These are phyloP conservation scores for Discostella stelligeroides DNA, from an alignment of 108 stramenopile genomes.

Conservation along the genomic window DNA sequence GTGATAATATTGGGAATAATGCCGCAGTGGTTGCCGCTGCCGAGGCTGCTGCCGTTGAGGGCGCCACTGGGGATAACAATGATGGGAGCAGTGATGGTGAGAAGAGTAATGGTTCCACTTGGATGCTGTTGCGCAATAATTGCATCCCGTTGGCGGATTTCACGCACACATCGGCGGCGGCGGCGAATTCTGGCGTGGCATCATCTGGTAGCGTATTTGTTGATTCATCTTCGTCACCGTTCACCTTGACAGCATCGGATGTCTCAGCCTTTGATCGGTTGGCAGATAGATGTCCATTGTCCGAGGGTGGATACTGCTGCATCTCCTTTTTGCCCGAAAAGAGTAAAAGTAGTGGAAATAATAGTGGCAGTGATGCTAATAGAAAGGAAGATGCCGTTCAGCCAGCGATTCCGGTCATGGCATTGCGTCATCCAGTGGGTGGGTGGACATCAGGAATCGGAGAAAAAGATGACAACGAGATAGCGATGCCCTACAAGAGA, in stretches of 20 bases:
- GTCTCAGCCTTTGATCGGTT: slow-evolving; percentile 11
- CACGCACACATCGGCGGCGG: neutral
- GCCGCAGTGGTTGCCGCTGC: neutral
- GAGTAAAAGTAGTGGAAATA: too few relatives aligned
- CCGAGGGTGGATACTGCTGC: slow-evolving; percentile 49
- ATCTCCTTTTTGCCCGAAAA: slow-evolving; percentile 27
- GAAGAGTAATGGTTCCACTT: slow-evolving; percentile 11
- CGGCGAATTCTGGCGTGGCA: neutral
- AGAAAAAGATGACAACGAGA: neutral
- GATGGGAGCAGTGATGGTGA: neutral
- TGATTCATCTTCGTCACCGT: slow-evolving; percentile 10
- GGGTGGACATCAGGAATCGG: slow-evolving; percentile 18
- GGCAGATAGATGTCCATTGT: slow-evolving; percentile 36
- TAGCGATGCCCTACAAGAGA: slow-evolving; percentile 28
- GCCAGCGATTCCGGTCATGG: slow-evolving; percentile 25
- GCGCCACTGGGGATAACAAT: neutral
- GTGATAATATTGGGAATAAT: slow-evolving; percentile 7
- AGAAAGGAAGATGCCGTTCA: slow-evolving; percentile 1
- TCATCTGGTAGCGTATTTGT: neutral
- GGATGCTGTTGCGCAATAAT: slow-evolving; percentile 37
- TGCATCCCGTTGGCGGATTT: slow-evolving; percentile 36
- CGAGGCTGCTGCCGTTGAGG: neutral
- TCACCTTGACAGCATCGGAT: slow-evolving; percentile 8
- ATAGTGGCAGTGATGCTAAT: too few relatives aligned
- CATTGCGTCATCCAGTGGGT: slow-evolving; percentile 48